A percentile compares a stretch with the other conserved stretches of the same genome.
These are phyloP conservation scores for Tylopilus balloui DNA, from an alignment of 768 basidiomycete genomes.

Conservation along the genomic window DNA sequence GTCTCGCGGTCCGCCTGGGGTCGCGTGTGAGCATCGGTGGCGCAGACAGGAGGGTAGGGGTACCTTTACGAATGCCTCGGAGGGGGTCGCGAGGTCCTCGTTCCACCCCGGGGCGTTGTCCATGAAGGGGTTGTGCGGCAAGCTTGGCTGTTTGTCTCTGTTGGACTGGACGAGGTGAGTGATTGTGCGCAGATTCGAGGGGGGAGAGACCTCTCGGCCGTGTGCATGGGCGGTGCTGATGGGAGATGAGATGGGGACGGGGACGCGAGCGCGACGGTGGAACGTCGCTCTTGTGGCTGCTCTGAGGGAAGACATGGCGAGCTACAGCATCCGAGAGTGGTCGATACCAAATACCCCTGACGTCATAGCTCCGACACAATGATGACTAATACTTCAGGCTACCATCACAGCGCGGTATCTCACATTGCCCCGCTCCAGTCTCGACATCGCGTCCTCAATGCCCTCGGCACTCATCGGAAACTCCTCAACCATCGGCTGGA, in stretches of 20 bases:
- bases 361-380: background rate
- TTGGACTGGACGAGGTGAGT: conserved; percentile 36
- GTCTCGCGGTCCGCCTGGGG: conserved; percentile 25
- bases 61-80: conserved; percentile 66
- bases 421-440: conserved; percentile 23
- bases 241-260: conserved; percentile 4
- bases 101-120: conserved; percentile 68
- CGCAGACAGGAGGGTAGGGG: background rate
- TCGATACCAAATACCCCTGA: background rate
- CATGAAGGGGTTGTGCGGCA: conserved; percentile 41
- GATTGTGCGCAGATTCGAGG: background rate
- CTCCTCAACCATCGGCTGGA: conserved; percentile 29
- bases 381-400: too few relatives aligned
- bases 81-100: conserved; percentile 55
- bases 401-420: conserved; percentile 33
- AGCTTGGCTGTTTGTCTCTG: conserved; percentile 49
- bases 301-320: conserved; percentile 16
- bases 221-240: conserved; percentile 57
- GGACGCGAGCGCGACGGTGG: background rate
- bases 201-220: conserved; percentile 42
- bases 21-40: background rate
- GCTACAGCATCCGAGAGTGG: too few relatives aligned
- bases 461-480: conserved; percentile 32
- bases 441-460: conserved; percentile 27
- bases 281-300: background rate